Conservation (phyloP, 768 basidiomycete species). For the Nidularia sp. region DNA sequence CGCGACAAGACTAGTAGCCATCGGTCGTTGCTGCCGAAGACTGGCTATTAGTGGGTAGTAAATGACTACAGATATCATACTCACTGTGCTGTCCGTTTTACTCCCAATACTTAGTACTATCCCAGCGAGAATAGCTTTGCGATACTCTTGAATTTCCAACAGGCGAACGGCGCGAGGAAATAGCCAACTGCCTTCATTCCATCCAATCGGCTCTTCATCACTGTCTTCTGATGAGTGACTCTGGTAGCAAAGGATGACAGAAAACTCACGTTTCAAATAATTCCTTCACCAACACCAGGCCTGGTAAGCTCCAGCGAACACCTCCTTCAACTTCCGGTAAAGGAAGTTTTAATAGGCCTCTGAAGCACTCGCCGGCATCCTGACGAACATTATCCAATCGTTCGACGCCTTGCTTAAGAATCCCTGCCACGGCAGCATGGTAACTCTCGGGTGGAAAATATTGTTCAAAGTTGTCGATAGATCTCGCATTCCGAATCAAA, state of each 20-base stretch:
- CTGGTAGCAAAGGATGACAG: neutral
- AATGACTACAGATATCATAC: slow-evolving; percentile 17
- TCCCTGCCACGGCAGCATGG: slow-evolving; percentile 53
- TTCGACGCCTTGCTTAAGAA: slow-evolving; percentile 88
- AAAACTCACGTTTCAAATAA: slow-evolving; percentile 48
- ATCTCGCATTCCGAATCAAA: slow-evolving; percentile 39
- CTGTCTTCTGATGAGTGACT: slow-evolving; percentile 12
- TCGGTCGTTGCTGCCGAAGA: slow-evolving; percentile 68
- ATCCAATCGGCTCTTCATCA: slow-evolving; percentile 36
- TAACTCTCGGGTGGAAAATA: slow-evolving; percentile 62
- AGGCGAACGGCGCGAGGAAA: slow-evolving; percentile 71
- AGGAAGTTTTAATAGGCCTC: slow-evolving; percentile 42
- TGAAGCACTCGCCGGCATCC: slow-evolving; percentile 64
- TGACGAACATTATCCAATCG: slow-evolving; percentile 88
- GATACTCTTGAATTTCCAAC: slow-evolving; percentile 59
- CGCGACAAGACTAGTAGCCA: slow-evolving; percentile 52
- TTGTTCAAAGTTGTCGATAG: slow-evolving; percentile 40
- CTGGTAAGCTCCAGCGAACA: slow-evolving; percentile 50
- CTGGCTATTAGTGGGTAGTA: slow-evolving; percentile 6
- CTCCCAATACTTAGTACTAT: slow-evolving; percentile 78
- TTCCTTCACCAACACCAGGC: slow-evolving; percentile 39
- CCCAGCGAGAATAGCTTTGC: slow-evolving; percentile 60
- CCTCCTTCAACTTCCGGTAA: slow-evolving; percentile 35
- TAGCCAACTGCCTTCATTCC: slow-evolving; percentile 73
- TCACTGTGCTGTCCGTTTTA: slow-evolving; percentile 81